These are phyloP conservation scores for Cladosporium sp. DNA, from an alignment of 2,329 filamentous ascomycete genomes.

Conservation along the genomic window DNA sequence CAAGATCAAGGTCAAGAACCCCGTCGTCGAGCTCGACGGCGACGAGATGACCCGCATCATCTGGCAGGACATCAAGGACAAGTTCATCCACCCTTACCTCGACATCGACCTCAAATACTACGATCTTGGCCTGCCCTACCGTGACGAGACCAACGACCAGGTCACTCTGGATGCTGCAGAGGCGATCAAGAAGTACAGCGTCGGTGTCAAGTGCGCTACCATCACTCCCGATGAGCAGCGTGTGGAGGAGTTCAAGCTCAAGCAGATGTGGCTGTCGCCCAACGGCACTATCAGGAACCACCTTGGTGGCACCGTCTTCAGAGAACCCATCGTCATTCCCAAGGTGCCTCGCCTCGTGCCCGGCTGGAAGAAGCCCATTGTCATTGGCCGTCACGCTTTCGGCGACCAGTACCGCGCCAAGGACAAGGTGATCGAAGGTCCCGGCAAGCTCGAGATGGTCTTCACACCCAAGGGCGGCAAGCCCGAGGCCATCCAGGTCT, in stretches of 20 bases:
- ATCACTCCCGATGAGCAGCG: conserved; percentile 97
- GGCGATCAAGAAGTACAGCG: conserved; percentile 98
- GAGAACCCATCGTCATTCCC: conserved; percentile 95
- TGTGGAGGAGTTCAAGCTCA: conserved; percentile 96
- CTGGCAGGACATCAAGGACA: conserved; percentile 99
- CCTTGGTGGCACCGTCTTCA: conserved; percentile 92
- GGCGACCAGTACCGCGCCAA: conserved; percentile 98
- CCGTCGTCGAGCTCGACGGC: conserved; percentile 94
- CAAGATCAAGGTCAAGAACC: conserved; percentile 99
- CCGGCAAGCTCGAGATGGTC: conserved; percentile 89
- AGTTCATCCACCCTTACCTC: conserved; percentile 94
- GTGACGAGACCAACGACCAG: conserved; percentile 92
- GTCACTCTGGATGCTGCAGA: conserved; percentile 93
- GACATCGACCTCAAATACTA: conserved; percentile 84
- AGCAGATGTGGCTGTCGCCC: conserved; percentile 99
- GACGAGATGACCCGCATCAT: conserved; percentile 97
- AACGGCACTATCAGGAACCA: conserved; percentile 79
- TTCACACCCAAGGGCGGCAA: conserved; percentile 80
- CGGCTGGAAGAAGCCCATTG: conserved; percentile 98
- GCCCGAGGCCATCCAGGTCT: conserved; percentile 85
- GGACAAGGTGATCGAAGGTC: conserved; percentile 76
- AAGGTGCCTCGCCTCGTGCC: conserved; percentile 88
- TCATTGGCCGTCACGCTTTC: conserved; percentile 97
- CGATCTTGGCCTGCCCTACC: conserved; percentile 73
- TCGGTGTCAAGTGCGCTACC: conserved; percentile 98